Conservation (phyloP, 371 early-diverging fungal species). For the Circinella minor region DNA sequence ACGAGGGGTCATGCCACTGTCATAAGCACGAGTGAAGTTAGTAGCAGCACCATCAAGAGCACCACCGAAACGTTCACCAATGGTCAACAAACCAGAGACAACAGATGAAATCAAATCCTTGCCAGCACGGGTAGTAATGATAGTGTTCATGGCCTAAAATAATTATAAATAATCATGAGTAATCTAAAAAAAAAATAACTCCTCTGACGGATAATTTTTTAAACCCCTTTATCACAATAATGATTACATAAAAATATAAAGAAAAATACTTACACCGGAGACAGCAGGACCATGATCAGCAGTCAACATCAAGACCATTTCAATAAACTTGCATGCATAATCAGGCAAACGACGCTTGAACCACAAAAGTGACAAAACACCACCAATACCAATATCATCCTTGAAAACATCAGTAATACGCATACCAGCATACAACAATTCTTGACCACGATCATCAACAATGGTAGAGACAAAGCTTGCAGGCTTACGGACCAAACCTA, state of each 20-base stretch:
- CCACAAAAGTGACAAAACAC: conserved; percentile 96
- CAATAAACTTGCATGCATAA: conserved; percentile 96
- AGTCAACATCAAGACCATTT: conserved; percentile 99
- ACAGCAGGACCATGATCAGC: conserved; percentile 96
- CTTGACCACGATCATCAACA: conserved; percentile 98
- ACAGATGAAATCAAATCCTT: conserved; percentile 96
- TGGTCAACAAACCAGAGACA: conserved; percentile 93
- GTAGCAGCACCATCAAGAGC: conserved; percentile 97
- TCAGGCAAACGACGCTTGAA: conserved; percentile 96
- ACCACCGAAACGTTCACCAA: conserved; percentile 97
- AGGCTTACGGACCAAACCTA: conserved; percentile 98
- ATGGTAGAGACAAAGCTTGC: conserved; percentile 98
- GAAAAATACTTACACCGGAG: conserved; percentile 49
- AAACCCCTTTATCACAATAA: too few relatives aligned
- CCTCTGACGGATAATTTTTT: too few relatives aligned
- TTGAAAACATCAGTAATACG: conserved; percentile 97
- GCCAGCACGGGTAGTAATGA: conserved; percentile 98
- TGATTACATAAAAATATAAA: neutral
- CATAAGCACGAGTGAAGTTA: conserved; percentile 88
- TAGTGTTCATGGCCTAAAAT: conserved; percentile 94
- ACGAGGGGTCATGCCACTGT: conserved; percentile 85
- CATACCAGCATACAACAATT: conserved; percentile 98
- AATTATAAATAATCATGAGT: neutral
- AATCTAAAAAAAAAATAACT: too few relatives aligned
- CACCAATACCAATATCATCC: conserved; percentile 97